These are phyloP conservation scores for Fonsecaea pugnacius DNA, from an alignment of 2,329 filamentous ascomycete species.

Conservation along the genomic window DNA sequence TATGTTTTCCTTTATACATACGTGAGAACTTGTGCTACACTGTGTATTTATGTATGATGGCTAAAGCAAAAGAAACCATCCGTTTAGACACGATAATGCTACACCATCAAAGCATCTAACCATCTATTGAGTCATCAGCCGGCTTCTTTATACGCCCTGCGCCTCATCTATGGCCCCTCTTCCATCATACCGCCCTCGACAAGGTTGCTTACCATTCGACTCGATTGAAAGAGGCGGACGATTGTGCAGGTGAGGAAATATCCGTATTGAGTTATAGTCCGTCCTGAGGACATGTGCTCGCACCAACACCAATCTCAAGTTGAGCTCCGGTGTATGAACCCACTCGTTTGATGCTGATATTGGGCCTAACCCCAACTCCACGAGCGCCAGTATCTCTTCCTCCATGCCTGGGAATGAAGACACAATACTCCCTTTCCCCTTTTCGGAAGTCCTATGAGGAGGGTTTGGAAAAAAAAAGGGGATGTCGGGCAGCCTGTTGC, in stretches of 20 bases:
- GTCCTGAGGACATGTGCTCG: background rate
- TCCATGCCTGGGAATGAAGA: constrained; percentile 69
- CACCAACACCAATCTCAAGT: constrained; percentile 53
- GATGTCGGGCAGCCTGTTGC: too few species aligned
- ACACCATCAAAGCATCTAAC: too few species aligned
- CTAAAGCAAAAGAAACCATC: too few species aligned
- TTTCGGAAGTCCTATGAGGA: background rate
- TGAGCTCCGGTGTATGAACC: constrained; percentile 94
- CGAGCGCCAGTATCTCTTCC: constrained; percentile 80
- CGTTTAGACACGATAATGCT: too few species aligned
- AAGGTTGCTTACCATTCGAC: background rate
- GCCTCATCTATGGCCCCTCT: background rate
- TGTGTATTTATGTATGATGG: background rate
- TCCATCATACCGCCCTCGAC: background rate
- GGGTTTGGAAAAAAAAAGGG: constrained; percentile 45
- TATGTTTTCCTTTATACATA: background rate
- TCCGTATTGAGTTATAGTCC: constrained; percentile 51
- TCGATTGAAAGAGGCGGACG: background rate
- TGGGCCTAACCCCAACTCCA: constrained; percentile 71
- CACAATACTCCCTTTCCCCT: background rate
- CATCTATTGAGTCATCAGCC: too few species aligned
- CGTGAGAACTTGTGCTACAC: background rate
- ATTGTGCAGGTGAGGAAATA: background rate
- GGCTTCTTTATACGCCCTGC: too few species aligned
- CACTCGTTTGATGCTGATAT: constrained; percentile 93